Evolutionary conservation across 805 yeast genomes (phyloP), one percentile per base, ranked within the genome.

Genomic region (Isabelozyma pseudorhagii): DNA sequence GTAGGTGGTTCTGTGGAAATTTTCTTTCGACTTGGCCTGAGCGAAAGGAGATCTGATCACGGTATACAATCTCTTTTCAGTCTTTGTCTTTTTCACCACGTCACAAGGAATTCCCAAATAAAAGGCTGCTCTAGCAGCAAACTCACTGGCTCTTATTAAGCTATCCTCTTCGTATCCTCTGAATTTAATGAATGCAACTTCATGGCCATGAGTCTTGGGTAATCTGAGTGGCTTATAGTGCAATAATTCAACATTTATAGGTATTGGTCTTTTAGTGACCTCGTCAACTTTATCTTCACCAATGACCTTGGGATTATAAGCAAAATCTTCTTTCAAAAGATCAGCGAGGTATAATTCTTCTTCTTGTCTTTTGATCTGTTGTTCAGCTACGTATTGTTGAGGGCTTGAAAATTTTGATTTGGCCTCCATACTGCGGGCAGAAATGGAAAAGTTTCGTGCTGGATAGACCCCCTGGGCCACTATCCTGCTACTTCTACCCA

Each of bases 31-130:
- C 67, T 91, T 92, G 46, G 97, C 96, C 63, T 89, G 94, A 17
- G 88, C 97, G 66, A 94, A 94, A 1, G 97, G 97, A 3, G 97
- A 84, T 66, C 85, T 82, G 61, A 87, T 91, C 42, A 94, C 97
- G 0, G 99, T 94, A 89, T 97, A 93, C 58, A 91, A 81, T 68
- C 93, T 88, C 59, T 84, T 81, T 63, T 83, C 86, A 3, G 87
- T 83, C 53, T 72, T 54, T 83, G 86, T 54, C 81, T 67, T 45
- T 84, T 88, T 77, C 15, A 93, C 85, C 1, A 91, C 92, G 11
- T 84, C 80, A 34, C 87, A 83, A 14, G 98, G 97, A 56, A 94
- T 84, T 8, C 96, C 93, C 58, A 94, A 72, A 68, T 88, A 94
- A 66, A 81, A 94, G 0, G 97, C 98, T 0, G 91, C 90, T 69